Evolutionary conservation across 73 alveolate genomes (phyloP), one percentile per base, ranked within the genome.

Genomic region (Paramecium primaurelia): DNA sequence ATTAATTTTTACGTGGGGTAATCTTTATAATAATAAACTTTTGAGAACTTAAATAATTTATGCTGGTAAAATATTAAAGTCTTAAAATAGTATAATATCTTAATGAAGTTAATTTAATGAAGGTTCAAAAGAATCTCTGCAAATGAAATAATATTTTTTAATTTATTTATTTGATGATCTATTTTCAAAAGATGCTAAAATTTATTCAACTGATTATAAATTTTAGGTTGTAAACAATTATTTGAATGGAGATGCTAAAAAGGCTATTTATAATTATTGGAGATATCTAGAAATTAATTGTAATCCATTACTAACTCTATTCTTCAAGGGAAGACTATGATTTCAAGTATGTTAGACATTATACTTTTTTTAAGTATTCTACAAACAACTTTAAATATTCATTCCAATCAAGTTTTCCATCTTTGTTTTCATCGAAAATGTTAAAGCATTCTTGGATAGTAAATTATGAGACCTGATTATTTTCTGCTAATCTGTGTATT

Each of bases 371-470:
- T 0, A 64, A 10, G 84, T 64, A 64, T 25, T 64, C 51, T 34
- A 32, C 47, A 64, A 64, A 64, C 30, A 32, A 64, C 42, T 32
- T 64, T 32, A 64, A 20, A 64, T 64, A 64, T 64, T 64, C 84
- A 64, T 64, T 64, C 84, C 84, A 64, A 64, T 64, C 84, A 10
- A 64, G 26, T 64, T 64, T 64, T n/a, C 47, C 42, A 64, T 64
- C 84, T 3, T 64, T 64, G 47, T 64, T 64, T 32, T 14, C 26
- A 10, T 64, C 84, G 28, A 64, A 64, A 3, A 64, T 22, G 28
- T 64, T 64, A 34, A 64, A 64, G 26, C 22, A 64, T 2, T 64
- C n/a, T 34, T 34, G 51, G 47, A 64, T 64, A 28, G 47, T 32
- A 14, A 26, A 20, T 32, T 64, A 32, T 64, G 26, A 64, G 10